Percentiles rank a stretch among this genome's conserved stretches.
Evolutionary conservation across 345 rosid species (phyloP).

Genomic region (Stellera chamaejasme): DNA sequence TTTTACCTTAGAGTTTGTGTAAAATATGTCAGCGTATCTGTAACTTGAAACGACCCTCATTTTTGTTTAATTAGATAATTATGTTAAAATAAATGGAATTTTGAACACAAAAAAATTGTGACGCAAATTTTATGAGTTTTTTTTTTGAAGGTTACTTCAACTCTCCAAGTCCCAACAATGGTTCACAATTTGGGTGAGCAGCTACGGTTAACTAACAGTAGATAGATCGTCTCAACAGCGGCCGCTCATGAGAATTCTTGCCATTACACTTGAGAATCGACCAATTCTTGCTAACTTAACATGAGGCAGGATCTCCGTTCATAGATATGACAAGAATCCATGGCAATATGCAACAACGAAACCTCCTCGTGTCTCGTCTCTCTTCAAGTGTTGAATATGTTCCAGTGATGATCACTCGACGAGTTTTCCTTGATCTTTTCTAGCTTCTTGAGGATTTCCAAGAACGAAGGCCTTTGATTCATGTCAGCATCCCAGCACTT

Average conservation of each 20-base stretch:
- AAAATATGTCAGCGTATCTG: conserved; percentile 10
- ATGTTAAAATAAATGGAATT: too few relatives aligned
- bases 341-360: not conserved
- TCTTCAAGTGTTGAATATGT: conserved; percentile 52
- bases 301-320: not conserved
- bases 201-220: too few relatives aligned
- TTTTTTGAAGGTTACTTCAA: too few relatives aligned
- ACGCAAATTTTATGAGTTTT: too few relatives aligned
- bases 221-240: too few relatives aligned
- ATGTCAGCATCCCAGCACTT: conserved; percentile 85
- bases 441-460: conserved; percentile 88
- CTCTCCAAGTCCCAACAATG: too few relatives aligned
- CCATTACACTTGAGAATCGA: not conserved
- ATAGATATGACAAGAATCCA: too few relatives aligned
- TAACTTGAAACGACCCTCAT: too few relatives aligned
- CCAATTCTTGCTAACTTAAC: not conserved
- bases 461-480: conserved; percentile 81
- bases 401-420: conserved; percentile 77
- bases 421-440: conserved; percentile 75
- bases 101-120: too few relatives aligned
- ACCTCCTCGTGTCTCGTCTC: not conserved
- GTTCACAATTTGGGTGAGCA: too few relatives aligned
- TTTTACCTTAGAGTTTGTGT: conserved; percentile 6
- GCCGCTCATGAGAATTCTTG: too few relatives aligned
- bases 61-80: too few relatives aligned